Percentiles rank a stretch among this genome's conserved stretches.
Evolutionary conservation across 1,284 basidiomycete species (phyloP).

Genomic region (Puccinia triticina): DNA sequence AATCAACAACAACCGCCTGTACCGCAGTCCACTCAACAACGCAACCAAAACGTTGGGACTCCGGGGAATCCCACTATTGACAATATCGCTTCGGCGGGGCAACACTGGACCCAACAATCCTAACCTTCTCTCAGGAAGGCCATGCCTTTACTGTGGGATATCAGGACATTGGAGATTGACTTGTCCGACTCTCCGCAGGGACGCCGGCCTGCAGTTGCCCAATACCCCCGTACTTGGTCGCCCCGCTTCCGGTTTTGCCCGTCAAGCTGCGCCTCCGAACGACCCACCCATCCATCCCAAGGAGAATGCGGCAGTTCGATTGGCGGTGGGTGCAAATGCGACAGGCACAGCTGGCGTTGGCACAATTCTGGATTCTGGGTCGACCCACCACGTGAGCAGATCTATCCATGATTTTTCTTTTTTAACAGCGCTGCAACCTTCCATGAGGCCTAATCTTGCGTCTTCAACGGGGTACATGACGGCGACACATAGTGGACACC

Average conservation of each 20-base stretch:
- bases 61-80: not conserved
- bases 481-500: too few species aligned
- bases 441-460: not conserved
- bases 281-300: not conserved
- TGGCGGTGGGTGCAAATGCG: too few species aligned
- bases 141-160: too few species aligned
- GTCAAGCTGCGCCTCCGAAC: too few species aligned
- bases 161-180: too few species aligned
- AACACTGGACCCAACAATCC: not conserved
- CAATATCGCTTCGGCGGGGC: not conserved
- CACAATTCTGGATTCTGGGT: too few species aligned
- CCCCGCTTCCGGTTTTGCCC: slow-evolving; percentile 12
- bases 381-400: too few species aligned
- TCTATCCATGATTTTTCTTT: too few species aligned
- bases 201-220: not conserved
- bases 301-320: too few species aligned
- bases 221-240: not conserved
- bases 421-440: not conserved
- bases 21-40: not conserved
- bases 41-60: not conserved
- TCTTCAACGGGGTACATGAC: not conserved
- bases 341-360: too few species aligned
- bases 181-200: not conserved
- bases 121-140: too few species aligned
- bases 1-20: not conserved